Conservation (phyloP, 306 rosid genomes). For the Oemleria cerasiformis region DNA sequence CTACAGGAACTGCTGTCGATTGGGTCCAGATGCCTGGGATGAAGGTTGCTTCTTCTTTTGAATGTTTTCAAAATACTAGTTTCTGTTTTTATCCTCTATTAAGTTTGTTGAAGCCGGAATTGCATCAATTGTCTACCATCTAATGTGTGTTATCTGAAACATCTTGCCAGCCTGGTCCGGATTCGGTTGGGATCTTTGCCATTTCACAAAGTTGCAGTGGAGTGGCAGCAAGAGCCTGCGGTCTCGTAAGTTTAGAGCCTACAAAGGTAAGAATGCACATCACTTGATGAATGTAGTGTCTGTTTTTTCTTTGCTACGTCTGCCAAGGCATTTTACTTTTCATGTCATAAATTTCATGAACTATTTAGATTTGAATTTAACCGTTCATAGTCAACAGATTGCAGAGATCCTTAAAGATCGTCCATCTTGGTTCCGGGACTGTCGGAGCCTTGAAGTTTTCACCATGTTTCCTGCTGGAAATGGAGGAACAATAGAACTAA, state of each 20-base stretch:
- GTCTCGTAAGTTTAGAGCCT: conserved; percentile 96
- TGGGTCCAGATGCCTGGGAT: conserved; percentile 99
- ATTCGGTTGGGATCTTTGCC: conserved; percentile 99
- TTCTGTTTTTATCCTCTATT: neutral
- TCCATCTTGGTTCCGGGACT: conserved; percentile 95
- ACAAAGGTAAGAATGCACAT: conserved; percentile 51
- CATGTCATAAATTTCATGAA: neutral
- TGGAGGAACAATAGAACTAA: conserved; percentile 92
- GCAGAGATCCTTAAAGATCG: conserved; percentile 99
- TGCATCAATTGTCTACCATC: neutral
- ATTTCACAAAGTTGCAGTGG: conserved; percentile 96
- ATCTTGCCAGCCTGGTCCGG: conserved; percentile 97
- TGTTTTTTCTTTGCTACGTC: neutral
- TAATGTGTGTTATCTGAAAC: neutral
- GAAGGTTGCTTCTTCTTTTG: conserved; percentile 59
- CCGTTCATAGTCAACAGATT: conserved; percentile 45
- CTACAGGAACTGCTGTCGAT: conserved; percentile 99
- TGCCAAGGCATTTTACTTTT: neutral
- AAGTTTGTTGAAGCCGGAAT: neutral
- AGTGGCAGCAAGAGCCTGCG: conserved; percentile 99
- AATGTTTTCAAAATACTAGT: neutral
- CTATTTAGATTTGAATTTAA: conserved; percentile 21
- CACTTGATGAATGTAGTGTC: neutral
- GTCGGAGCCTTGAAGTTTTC: conserved; percentile 96
- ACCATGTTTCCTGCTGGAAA: conserved; percentile 91